Base-by-base conservation (phyloP, 116 monocot genomes). In the Papilionanthe hybrid region DNA sequence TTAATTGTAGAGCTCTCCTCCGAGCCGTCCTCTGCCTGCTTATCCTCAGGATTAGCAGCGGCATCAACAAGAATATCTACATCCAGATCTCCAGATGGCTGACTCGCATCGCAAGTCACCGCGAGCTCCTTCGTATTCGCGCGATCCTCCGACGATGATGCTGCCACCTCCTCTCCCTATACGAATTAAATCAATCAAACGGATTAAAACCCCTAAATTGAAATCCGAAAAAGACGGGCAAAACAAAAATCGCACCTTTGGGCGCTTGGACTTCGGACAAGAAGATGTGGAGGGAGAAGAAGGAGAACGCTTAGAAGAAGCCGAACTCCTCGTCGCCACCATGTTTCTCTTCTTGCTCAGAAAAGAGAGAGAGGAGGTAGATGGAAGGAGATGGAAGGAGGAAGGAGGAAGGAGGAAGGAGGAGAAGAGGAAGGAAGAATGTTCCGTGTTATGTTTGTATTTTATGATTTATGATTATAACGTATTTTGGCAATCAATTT, bases 281-380 rank as follows among this genome's bases (percentile, higher is more conserved):
- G 76, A 55, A 28, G 73, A 42, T 28, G 71, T 71, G 32, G 76
- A 55, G 0, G 76, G 49, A 55, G 49, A 55, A 76, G 76, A 76
- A n/a, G 18, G 50, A 30, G 76, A 55, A 42, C 53, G 49, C 29
- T 76, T 76, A 17, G 76, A 22, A 55, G 76, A 50, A 76, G 28
- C 17, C 15, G 76, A 76, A 32, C 76, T 76, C 76, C 76, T 50
- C 55, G 76, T 76, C 55, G 48, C 76, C 76, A 76, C 76, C 76
- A 76, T 76, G 73, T 6, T 32, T 69, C 27, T 28, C 41, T 29
- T 42, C 12, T 42, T 20, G 73, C 43, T 5, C 9, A 37, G 42
- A 12, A 43, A 5, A 9, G 22, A 10, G 72, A 10, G 72, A 72
- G 72, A 42, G 18, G 8, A 28, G 8, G 20, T n/a, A 30, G 37